phyloP scores from a whole-genome alignment of 768 basidiomycete genomes.

The Mycena sanguinolenta region DNA sequence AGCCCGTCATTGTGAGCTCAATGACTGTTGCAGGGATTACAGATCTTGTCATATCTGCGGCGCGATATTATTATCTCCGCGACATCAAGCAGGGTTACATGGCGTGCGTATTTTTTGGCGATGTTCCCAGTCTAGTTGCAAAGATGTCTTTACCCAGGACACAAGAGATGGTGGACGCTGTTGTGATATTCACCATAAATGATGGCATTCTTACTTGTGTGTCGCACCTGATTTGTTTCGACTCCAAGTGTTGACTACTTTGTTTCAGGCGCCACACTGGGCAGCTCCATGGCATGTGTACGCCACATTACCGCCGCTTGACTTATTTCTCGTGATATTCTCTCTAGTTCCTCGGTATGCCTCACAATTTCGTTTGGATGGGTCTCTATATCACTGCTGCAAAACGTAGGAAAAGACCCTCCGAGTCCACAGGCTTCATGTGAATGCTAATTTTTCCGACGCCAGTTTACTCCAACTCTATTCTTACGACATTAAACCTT shows the following conservation, averaged over 20 bases:
- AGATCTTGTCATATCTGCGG: slow-evolving; percentile 25
- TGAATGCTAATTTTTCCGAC: no score
- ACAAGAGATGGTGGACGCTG: slow-evolving; percentile 24
- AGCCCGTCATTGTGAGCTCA: not conserved
- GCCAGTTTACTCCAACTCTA: no score
- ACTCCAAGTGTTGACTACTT: no score
- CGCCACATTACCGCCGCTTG: not conserved
- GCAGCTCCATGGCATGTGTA: slow-evolving; percentile 17
- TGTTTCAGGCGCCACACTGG: slow-evolving; percentile 5
- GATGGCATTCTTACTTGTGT: slow-evolving; percentile 23
- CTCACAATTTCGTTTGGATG: no score
- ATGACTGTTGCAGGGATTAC: slow-evolving; percentile 22
- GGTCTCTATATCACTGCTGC: no score
- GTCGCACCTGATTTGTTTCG: not conserved
- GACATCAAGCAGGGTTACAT: slow-evolving; percentile 29
- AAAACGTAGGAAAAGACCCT: no score
- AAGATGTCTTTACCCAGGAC: not conserved
- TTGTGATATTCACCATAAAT: slow-evolving; percentile 24
- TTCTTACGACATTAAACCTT: no score
- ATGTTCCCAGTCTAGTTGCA: not conserved
- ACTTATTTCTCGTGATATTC: no score
- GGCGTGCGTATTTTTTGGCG: not conserved
- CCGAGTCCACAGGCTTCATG: no score
- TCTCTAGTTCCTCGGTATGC: no score
- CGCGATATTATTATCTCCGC: slow-evolving; percentile 30